Evolutionary conservation across 2,329 filamentous ascomycete genomes (phyloP).

Genomic region (Furcasterigmium sp.): DNA sequence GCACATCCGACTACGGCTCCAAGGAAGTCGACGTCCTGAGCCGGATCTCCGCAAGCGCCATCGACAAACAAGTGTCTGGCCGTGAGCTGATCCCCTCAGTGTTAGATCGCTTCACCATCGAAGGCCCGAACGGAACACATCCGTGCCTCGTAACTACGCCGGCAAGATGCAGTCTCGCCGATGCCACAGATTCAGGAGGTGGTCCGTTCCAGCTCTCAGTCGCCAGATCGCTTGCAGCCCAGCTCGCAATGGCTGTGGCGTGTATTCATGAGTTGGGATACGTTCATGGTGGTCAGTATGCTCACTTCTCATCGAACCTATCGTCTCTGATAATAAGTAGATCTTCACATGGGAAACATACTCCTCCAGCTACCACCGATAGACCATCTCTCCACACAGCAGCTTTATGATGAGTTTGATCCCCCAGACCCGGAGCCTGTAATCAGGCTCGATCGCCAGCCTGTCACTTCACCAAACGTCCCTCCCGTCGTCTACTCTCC

Average conservation of each 20-base stretch:
- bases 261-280: conserved; percentile 21
- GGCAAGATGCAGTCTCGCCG: conserved; percentile 18
- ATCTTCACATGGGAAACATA: conserved; percentile 28
- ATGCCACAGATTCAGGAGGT: conserved; percentile 13
- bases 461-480: conserved; percentile 17
- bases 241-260: conserved; percentile 22
- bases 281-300: conserved; percentile 22
- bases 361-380: conserved; percentile 19
- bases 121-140: conserved; percentile 22
- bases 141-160: conserved; percentile 19
- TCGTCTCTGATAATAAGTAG: conserved; percentile 11
- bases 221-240: conserved; percentile 20
- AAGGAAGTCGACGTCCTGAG: conserved; percentile 19
- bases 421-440: conserved; percentile 16
- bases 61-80: background rate
- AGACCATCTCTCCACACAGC: conserved; percentile 14
- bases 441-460: conserved; percentile 11
- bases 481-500: conserved; percentile 22
- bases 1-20: conserved; percentile 17
- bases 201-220: conserved; percentile 18
- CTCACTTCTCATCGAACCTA: background rate
- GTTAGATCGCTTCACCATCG: conserved; percentile 18
- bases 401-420: conserved; percentile 19
- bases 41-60: conserved; percentile 1
- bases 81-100: conserved; percentile 10